These are phyloP conservation scores for Phytophthora crassamura DNA, from an alignment of 352 stramenopile species.

Conservation along the genomic window DNA sequence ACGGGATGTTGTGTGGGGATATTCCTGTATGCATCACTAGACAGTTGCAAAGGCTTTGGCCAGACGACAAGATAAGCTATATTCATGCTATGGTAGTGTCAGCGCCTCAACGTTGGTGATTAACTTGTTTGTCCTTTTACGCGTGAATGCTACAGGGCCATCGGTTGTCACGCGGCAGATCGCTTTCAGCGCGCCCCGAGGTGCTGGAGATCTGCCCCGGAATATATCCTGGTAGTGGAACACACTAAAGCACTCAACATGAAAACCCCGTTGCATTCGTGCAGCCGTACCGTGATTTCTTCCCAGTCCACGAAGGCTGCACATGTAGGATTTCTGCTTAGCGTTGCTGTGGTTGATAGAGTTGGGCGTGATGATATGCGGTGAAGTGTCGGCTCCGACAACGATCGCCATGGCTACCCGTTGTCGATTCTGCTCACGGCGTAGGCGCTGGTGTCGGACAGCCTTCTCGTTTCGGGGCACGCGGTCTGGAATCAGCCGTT, in stretches of 20 bases:
- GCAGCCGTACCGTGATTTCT: constrained; percentile 16
- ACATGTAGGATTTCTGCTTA: constrained; percentile 13
- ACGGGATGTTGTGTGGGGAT: background rate
- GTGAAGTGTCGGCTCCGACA: constrained; percentile 8
- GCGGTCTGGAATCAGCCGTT: constrained; percentile 2
- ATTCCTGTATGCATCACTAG: background rate
- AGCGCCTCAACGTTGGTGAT: background rate
- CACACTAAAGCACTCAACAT: constrained; percentile 18
- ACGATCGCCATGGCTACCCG: constrained; percentile 1
- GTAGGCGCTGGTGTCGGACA: background rate
- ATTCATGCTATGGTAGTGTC: background rate
- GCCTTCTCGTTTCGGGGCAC: background rate
- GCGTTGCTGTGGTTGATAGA: constrained; percentile 10
- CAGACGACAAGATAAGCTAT: background rate
- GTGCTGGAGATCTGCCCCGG: background rate
- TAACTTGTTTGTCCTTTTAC: background rate
- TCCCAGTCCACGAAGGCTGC: constrained; percentile 10
- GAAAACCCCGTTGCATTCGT: constrained; percentile 20
- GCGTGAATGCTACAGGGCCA: background rate
- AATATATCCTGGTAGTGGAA: constrained; percentile 9
- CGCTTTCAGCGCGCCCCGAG: background rate
- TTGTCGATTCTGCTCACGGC: background rate
- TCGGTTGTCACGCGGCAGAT: background rate
- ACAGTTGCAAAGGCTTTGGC: background rate
- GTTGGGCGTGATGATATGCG: constrained; percentile 17